These are phyloP conservation scores for Laetiporus sulphureus DNA, from an alignment of 1,284 basidiomycete species.

Conservation along the genomic window DNA sequence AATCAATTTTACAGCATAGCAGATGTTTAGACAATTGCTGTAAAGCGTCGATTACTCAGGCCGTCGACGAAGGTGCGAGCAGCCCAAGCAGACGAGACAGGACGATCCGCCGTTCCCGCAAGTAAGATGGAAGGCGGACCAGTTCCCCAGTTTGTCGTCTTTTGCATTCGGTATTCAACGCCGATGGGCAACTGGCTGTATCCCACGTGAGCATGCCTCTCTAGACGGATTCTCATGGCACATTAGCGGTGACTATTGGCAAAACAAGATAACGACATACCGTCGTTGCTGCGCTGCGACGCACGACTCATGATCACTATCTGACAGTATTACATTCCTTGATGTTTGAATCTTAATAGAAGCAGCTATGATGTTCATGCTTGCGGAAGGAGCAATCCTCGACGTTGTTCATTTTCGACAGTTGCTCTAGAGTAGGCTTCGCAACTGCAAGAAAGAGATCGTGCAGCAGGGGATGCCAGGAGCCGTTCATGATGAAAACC, in stretches of 20 bases:
- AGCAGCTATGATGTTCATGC: too few relatives aligned
- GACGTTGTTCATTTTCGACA: too few relatives aligned
- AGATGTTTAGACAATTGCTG: too few relatives aligned
- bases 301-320: conserved; percentile 2
- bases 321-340: background rate
- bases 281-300: conserved; percentile 4
- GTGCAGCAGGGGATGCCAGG: too few relatives aligned
- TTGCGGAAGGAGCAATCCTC: too few relatives aligned
- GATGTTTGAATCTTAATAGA: background rate
- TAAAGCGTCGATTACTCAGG: background rate
- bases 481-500: too few relatives aligned
- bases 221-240: background rate
- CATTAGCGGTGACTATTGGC: background rate
- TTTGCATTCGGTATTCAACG: background rate
- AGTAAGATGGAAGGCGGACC: too few relatives aligned
- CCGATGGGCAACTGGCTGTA: background rate
- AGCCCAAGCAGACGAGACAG: background rate
- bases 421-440: too few relatives aligned
- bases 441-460: too few relatives aligned
- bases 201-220: background rate
- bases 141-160: too few relatives aligned
- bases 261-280: conserved; percentile 5
- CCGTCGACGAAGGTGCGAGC: background rate
- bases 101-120: too few relatives aligned
- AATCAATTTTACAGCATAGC: too few relatives aligned